Percentiles rank a stretch among this genome's conserved stretches.
Conservation (phyloP, 306 rosid species). For the Lotus japonicus region DNA sequence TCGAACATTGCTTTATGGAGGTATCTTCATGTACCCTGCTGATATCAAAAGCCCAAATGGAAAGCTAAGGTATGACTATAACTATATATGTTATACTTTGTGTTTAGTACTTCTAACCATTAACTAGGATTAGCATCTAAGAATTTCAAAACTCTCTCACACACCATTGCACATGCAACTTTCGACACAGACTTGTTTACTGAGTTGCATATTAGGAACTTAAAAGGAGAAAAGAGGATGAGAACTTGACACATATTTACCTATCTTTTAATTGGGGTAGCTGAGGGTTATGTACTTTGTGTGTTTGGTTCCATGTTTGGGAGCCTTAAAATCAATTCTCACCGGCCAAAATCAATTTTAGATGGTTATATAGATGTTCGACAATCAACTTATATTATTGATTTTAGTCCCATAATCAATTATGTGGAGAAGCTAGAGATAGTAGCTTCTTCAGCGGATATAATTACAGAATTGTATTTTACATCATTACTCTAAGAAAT, state of each 20-base stretch:
- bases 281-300: too few relatives aligned
- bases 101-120: not conserved
- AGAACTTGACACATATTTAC: not conserved
- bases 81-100: not conserved
- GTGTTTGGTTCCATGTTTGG: too few relatives aligned
- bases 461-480: too few relatives aligned
- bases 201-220: not conserved
- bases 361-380: too few relatives aligned
- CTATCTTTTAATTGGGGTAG: not conserved
- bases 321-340: too few relatives aligned
- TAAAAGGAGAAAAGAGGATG: not conserved
- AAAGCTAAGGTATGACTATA: constrained; percentile 56
- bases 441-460: too few relatives aligned
- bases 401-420: too few relatives aligned
- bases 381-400: too few relatives aligned
- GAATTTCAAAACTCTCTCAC: not conserved
- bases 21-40: constrained; percentile 93
- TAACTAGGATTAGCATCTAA: not conserved
- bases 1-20: constrained; percentile 95
- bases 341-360: too few relatives aligned
- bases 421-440: too few relatives aligned
- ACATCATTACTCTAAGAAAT: too few relatives aligned
- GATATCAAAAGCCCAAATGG: constrained; percentile 80
- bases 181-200: not conserved
- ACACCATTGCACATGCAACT: not conserved